phyloP scores from a whole-genome alignment of 805 yeast species.

The Wickerhamiella parazyma region DNA sequence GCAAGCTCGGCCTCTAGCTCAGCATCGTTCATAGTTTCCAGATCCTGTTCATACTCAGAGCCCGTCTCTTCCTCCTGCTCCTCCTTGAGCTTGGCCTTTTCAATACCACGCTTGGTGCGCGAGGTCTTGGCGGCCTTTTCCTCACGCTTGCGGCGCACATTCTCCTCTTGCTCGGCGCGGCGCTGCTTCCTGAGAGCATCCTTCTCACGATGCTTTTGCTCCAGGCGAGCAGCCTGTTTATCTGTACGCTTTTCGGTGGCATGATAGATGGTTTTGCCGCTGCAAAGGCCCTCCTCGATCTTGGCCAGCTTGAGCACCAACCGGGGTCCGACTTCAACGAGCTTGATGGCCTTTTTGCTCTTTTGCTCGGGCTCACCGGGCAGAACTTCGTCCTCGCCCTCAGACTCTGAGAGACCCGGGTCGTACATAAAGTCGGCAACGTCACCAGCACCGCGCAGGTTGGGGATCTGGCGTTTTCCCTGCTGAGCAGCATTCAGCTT shows the following conservation, averaged over 20 bases:
- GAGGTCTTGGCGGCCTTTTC: constrained; percentile 60
- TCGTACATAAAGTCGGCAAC: constrained; percentile 75
- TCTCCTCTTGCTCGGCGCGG: constrained; percentile 63
- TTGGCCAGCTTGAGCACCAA: constrained; percentile 60
- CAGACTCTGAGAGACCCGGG: constrained; percentile 80
- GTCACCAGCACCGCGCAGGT: constrained; percentile 51
- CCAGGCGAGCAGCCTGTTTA: constrained; percentile 46
- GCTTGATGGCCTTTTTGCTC: constrained; percentile 71
- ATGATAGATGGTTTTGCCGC: constrained; percentile 82
- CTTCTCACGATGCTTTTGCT: constrained; percentile 50
- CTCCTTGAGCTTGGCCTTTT: constrained; percentile 16
- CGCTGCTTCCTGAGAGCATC: constrained; percentile 54
- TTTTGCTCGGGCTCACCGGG: constrained; percentile 11
- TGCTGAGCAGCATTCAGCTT: constrained; percentile 52
- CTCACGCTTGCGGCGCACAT: constrained; percentile 58
- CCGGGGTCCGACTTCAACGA: constrained; percentile 90
- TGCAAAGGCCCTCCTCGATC: constrained; percentile 84
- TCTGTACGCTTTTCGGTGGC: constrained; percentile 49
- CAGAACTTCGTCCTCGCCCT: constrained; percentile 79
- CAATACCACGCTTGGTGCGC: constrained; percentile 45
- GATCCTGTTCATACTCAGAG: constrained; percentile 30
- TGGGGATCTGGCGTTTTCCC: constrained; percentile 54
- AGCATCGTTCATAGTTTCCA: constrained; percentile 29
- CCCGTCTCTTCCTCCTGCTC: constrained; percentile 22
- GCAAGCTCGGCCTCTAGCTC: constrained; percentile 24